Conservation (phyloP, 805 yeast species). For the Scheffersomyces spartinae region DNA sequence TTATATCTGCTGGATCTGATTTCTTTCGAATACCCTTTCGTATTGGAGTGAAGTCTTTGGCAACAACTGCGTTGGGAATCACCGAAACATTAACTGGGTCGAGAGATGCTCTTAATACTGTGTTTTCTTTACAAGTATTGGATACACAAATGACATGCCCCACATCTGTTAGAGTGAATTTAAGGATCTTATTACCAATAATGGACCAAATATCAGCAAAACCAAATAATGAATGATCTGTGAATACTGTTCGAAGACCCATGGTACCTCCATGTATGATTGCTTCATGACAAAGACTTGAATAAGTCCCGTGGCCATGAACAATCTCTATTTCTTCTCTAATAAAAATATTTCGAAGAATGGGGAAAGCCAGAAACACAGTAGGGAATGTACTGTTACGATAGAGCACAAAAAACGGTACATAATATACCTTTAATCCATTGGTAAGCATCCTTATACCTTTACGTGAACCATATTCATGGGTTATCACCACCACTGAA, state of each 20-base stretch:
- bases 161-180: constrained; percentile 73
- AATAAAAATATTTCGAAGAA: constrained; percentile 71
- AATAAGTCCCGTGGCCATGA: constrained; percentile 91
- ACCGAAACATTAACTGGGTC: constrained; percentile 75
- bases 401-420: constrained; percentile 72
- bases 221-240: constrained; percentile 94
- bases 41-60: constrained; percentile 63
- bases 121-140: constrained; percentile 92
- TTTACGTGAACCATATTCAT: constrained; percentile 69
- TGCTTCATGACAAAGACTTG: constrained; percentile 81
- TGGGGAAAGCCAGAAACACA: constrained; percentile 79
- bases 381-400: constrained; percentile 83
- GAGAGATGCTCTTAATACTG: constrained; percentile 75
- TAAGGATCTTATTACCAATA: constrained; percentile 74
- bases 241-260: constrained; percentile 86
- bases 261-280: constrained; percentile 84
- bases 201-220: constrained; percentile 79
- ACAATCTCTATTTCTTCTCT: constrained; percentile 81
- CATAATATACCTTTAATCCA: constrained; percentile 87
- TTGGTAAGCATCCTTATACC: constrained; percentile 80
- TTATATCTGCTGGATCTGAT: constrained; percentile 29
- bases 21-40: constrained; percentile 4
- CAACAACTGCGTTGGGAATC: constrained; percentile 91
- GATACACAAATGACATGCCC: constrained; percentile 96
- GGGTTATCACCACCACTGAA: constrained; percentile 78